Percentiles rank a stretch among this genome's conserved stretches.
Conservation (phyloP, 345 rosid species). For the Euphorbia tirucalli region DNA sequence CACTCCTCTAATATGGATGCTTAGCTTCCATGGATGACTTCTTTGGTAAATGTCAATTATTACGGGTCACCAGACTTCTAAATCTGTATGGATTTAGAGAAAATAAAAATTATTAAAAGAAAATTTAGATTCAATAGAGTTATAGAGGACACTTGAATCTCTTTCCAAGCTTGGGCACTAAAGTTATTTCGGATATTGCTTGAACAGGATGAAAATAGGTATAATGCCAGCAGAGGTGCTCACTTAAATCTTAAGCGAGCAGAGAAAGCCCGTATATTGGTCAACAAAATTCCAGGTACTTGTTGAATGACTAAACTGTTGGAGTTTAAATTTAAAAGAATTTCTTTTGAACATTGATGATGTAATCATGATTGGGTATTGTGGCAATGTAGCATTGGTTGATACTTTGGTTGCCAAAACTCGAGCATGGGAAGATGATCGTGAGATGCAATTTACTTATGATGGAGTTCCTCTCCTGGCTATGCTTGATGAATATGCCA, state of each 20-base stretch:
- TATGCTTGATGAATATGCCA: constrained; percentile 90
- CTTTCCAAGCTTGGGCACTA: background rate
- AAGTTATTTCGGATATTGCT: constrained; percentile 10
- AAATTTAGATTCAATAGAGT: background rate
- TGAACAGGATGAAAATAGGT: constrained; percentile 95
- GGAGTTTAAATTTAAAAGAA: background rate
- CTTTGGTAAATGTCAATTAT: background rate
- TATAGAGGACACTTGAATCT: background rate
- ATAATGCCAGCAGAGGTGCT: constrained; percentile 94
- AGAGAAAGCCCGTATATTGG: constrained; percentile 85
- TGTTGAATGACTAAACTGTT: constrained; percentile 7
- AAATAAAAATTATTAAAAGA: background rate
- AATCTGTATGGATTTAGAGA: no score
- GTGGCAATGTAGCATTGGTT: constrained; percentile 55
- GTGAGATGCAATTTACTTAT: constrained; percentile 54
- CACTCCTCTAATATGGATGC: background rate
- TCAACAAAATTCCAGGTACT: constrained; percentile 94
- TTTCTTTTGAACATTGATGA: background rate
- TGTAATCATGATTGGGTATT: constrained; percentile 11
- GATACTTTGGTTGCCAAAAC: constrained; percentile 85
- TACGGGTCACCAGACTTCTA: background rate
- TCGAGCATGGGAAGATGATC: constrained; percentile 85
- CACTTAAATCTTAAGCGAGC: constrained; percentile 99
- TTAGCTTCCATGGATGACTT: background rate
- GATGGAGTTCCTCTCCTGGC: constrained; percentile 95